These are phyloP conservation scores for Takashimella tepidaria DNA, from an alignment of 1,284 basidiomycete species.

Conservation along the genomic window DNA sequence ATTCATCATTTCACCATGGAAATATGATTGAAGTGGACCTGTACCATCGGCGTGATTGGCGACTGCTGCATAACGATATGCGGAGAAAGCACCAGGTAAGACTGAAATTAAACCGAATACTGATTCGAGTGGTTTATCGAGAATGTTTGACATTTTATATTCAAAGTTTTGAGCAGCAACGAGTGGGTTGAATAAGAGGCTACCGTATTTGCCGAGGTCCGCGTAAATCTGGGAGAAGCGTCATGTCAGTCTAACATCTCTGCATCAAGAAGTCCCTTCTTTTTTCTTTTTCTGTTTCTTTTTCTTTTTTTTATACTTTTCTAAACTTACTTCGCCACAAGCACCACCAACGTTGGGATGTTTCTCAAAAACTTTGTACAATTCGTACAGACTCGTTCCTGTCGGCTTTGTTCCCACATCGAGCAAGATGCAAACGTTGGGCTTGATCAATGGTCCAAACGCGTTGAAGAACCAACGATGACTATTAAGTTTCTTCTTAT, in stretches of 20 bases:
- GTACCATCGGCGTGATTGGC: conserved; percentile 73
- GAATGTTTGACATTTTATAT: conserved; percentile 75
- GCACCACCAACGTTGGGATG: conserved; percentile 88
- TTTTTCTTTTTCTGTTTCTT: no score
- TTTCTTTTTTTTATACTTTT: no score
- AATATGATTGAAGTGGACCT: conserved; percentile 83
- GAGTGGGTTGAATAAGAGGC: conserved; percentile 76
- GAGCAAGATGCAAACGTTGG: conserved; percentile 70
- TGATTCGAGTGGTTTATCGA: conserved; percentile 88
- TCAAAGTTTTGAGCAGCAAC: conserved; percentile 90
- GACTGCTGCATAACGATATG: conserved; percentile 81
- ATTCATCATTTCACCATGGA: conserved; percentile 83
- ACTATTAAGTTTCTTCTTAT: conserved; percentile 90
- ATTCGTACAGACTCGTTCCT: conserved; percentile 85
- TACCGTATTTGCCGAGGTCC: conserved; percentile 68
- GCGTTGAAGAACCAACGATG: conserved; percentile 98
- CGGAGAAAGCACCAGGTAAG: conserved; percentile 79
- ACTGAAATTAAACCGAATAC: conserved; percentile 90
- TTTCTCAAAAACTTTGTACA: conserved; percentile 69
- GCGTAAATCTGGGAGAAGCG: conserved; percentile 58
- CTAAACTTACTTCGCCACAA: conserved; percentile 66
- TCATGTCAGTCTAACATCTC: neutral
- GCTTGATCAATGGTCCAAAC: conserved; percentile 60
- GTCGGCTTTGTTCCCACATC: conserved; percentile 94
- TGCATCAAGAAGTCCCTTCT: no score